Base-by-base conservation (phyloP, 1,284 basidiomycete genomes). In the Ganoderma meredithae region DNA sequence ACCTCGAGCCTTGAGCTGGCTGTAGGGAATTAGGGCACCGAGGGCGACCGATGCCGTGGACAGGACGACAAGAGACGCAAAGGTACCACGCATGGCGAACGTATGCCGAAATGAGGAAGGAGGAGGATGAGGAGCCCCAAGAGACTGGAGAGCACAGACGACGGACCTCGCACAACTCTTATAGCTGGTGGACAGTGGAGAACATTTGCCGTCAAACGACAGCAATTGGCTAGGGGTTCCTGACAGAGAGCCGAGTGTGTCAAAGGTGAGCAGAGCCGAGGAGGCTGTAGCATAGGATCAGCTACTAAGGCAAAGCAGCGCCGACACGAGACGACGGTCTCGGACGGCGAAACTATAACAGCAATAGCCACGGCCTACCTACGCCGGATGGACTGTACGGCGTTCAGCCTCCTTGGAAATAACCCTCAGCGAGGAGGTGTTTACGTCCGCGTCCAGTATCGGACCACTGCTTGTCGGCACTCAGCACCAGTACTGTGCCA, bases 1-100 rank as follows among this genome's bases (percentile, higher is more conserved):
- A 49, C 47, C 44, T 22, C 66, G 66, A 40, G 27, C 41, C 62
- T 67, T n/a, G 25, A 67, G 66, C 13, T 43, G 22, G 33, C 62
- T 52, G 19, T 49, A 36, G 22, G 62, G 66, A 15, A 63, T 47
- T 47, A 62, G 63, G 1, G 44, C 43, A 25, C 62, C 62, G 19
- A 59, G 41, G 39, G 41, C 55, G 13, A 58, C 33, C 12, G 62
- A 47, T 4, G 39, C 36, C 22, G 62, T 58, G 15, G 66, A 60
- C n/a, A 67, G 55, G 40, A 67, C 5, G 19, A 63, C 22, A 25
- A 59, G 36, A 40, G 62, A 67, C 3, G 58, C 33, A 40, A 62
- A 9, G n/a, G 63, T 19, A n/a, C 19, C 6, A 10, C 66, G 66
- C 66, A 67, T 67, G 22, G 22, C 41, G n/a, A 39, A 6, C 33